Conservation (phyloP, 2,329 filamentous ascomycete species). For the Rasamsonia emersonii region DNA sequence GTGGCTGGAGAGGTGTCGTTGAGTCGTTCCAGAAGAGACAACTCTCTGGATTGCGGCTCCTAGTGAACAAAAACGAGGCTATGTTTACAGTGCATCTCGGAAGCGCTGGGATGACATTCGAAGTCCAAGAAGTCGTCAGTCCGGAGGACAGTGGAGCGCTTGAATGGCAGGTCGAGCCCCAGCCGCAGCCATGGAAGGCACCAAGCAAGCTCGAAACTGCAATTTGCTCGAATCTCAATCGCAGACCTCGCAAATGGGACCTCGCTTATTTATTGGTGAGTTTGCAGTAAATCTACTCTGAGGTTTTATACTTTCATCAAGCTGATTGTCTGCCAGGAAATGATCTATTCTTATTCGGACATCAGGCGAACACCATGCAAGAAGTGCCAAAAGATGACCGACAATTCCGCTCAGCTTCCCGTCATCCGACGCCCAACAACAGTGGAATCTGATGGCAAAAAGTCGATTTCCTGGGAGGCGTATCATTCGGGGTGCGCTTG, state of each 20-base stretch:
- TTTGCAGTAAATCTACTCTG: too few species aligned
- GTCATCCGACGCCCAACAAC: conserved; percentile 23
- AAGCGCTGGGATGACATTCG: conserved; percentile 27
- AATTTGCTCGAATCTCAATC: conserved; percentile 27
- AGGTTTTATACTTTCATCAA: too few species aligned
- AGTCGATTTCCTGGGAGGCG: conserved; percentile 23
- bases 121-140: conserved; percentile 18
- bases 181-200: conserved; percentile 15
- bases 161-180: conserved; percentile 28
- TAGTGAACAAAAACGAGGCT: conserved; percentile 15
- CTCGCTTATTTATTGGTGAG: conserved; percentile 31
- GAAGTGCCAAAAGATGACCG: conserved; percentile 30
- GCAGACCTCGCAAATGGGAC: conserved; percentile 29
- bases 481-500: conserved; percentile 25
- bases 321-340: too few species aligned
- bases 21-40: conserved; percentile 21
- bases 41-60: conserved; percentile 22
- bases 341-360: conserved; percentile 34
- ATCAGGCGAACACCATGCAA: conserved; percentile 31
- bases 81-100: conserved; percentile 21
- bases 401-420: conserved; percentile 31
- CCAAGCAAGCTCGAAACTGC: conserved; percentile 25
- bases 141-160: conserved; percentile 12
- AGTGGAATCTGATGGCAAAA: conserved; percentile 11
- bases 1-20: conserved; percentile 25